phyloP scores from a whole-genome alignment of 306 rosid genomes.

The Vigna unguiculata region DNA sequence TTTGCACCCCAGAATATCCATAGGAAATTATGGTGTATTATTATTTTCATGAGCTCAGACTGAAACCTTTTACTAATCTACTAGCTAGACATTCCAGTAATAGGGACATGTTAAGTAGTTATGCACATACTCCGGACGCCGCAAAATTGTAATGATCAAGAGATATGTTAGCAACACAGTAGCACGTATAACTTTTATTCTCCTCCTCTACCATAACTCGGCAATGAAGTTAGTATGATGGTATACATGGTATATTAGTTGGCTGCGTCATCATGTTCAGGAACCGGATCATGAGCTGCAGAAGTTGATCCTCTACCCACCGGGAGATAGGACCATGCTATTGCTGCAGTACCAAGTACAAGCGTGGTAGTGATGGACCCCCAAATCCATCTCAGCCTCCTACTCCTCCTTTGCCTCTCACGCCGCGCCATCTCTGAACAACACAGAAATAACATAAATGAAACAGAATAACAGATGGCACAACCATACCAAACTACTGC shows the following conservation, averaged over 20 bases:
- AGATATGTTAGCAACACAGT: slow-evolving; percentile 53
- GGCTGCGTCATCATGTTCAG: slow-evolving; percentile 53
- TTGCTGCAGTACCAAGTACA: slow-evolving; percentile 69
- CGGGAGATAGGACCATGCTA: slow-evolving; percentile 83
- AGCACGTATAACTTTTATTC: slow-evolving; percentile 60
- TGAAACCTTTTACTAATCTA: slow-evolving; percentile 41
- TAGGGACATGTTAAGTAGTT: slow-evolving; percentile 39
- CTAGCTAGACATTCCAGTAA: slow-evolving; percentile 43
- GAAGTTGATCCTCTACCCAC: slow-evolving; percentile 57
- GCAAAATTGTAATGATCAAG: slow-evolving; percentile 53
- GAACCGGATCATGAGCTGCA: slow-evolving; percentile 43
- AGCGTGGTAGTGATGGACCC: slow-evolving; percentile 76
- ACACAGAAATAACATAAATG: slow-evolving; percentile 33
- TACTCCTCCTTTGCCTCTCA: slow-evolving; percentile 70
- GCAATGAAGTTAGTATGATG: slow-evolving; percentile 47
- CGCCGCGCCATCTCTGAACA: slow-evolving; percentile 78
- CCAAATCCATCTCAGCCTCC: slow-evolving; percentile 92
- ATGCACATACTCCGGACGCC: slow-evolving; percentile 59
- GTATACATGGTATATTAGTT: slow-evolving; percentile 47
- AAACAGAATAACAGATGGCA: slow-evolving; percentile 11
- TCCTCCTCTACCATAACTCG: slow-evolving; percentile 49
- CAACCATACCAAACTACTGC: slow-evolving; percentile 16
- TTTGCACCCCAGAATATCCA: slow-evolving; percentile 35
- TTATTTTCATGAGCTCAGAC: slow-evolving; percentile 40
- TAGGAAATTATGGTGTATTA: slow-evolving; percentile 32